Evolutionary conservation across 192 early-diverging fungal genomes (phyloP).

Genomic region (Mortierella hygrophila): DNA sequence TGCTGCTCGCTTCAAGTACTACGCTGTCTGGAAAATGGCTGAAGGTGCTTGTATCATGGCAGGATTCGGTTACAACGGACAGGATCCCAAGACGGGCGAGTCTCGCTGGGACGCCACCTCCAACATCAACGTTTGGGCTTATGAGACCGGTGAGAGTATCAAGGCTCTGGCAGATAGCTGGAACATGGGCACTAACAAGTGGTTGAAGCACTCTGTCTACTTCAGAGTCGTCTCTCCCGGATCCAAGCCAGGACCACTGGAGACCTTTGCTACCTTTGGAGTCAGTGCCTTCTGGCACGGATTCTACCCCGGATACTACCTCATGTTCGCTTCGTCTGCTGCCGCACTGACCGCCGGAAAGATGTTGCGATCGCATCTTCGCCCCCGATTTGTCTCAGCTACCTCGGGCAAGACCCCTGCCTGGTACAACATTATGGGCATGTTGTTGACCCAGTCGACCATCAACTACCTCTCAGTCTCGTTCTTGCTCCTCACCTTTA

Average conservation of each 20-base stretch:
- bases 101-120: conserved; percentile 75
- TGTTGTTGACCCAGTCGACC: conserved; percentile 69
- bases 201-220: conserved; percentile 92
- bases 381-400: conserved; percentile 15
- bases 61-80: conserved; percentile 88
- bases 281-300: conserved; percentile 97
- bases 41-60: conserved; percentile 87
- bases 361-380: conserved; percentile 31
- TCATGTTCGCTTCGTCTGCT: conserved; percentile 58
- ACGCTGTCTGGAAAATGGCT: conserved; percentile 91
- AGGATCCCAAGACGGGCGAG: conserved; percentile 64
- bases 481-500: conserved; percentile 75
- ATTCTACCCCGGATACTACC: conserved; percentile 89
- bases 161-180: conserved; percentile 85
- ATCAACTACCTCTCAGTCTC: conserved; percentile 79
- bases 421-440: conserved; percentile 82
- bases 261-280: conserved; percentile 83
- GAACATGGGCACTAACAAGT: conserved; percentile 92
- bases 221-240: conserved; percentile 68
- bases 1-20: conserved; percentile 83
- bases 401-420: conserved; percentile 28
- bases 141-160: conserved; percentile 84
- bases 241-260: conserved; percentile 65
- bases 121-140: conserved; percentile 80
- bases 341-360: conserved; percentile 23